A percentile compares a stretch with the other conserved stretches of the same genome.
Conservation (phyloP, 2,329 filamentous ascomycete species). For the Lecanoromycetidae sp. region DNA sequence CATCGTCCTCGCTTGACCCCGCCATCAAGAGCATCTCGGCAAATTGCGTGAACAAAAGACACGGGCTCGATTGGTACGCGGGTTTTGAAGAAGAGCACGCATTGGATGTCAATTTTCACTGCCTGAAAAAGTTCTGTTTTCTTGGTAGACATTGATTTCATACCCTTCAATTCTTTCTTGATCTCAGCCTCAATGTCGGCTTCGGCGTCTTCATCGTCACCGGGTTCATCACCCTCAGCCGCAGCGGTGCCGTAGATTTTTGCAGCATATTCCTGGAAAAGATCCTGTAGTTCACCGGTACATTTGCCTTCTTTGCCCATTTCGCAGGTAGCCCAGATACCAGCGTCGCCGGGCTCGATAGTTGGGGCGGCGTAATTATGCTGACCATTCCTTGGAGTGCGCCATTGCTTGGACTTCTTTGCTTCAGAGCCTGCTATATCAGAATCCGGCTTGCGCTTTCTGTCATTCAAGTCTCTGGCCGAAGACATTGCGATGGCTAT, state of each 20-base stretch:
- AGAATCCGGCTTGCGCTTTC: slow-evolving; percentile 4
- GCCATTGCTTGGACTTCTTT: slow-evolving; percentile 15
- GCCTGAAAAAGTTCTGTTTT: slow-evolving; percentile 35
- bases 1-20: slow-evolving; percentile 44
- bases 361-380: slow-evolving; percentile 3
- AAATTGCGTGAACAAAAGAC: slow-evolving; percentile 46
- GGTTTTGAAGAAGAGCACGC: slow-evolving; percentile 47
- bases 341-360: slow-evolving; percentile 45
- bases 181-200: slow-evolving; percentile 21
- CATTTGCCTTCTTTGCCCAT: slow-evolving; percentile 50
- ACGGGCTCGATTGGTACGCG: slow-evolving; percentile 47
- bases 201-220: slow-evolving; percentile 24
- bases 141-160: slow-evolving; percentile 5
- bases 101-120: slow-evolving; percentile 42
- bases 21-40: slow-evolving; percentile 41
- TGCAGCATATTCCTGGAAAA: slow-evolving; percentile 42
- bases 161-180: slow-evolving; percentile 13
- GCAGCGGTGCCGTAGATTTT: slow-evolving; percentile 29
- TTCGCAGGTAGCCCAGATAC: slow-evolving; percentile 52
- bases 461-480: too few relatives aligned
- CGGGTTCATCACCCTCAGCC: slow-evolving; percentile 11
- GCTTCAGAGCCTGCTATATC: background rate
- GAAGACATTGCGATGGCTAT: too few relatives aligned
- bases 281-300: slow-evolving; percentile 43
- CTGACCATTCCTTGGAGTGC: slow-evolving; percentile 11